Evolutionary conservation across 2,329 filamentous ascomycete genomes (phyloP).

Genomic region (Trichoderma koningii): DNA sequence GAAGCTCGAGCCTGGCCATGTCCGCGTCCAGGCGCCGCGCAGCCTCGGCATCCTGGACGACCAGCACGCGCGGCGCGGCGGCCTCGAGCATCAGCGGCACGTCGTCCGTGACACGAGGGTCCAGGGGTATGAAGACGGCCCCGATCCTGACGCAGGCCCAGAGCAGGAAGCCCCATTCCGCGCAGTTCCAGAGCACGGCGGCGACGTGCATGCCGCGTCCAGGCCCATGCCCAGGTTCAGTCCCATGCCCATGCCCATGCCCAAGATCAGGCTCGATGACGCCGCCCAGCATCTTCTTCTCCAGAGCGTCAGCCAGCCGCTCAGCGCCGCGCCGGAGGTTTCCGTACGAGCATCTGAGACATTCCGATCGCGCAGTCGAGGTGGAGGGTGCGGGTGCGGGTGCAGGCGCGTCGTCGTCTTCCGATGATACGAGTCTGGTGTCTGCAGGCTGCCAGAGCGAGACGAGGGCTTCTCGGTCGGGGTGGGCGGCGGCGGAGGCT

Average conservation of each 20-base stretch:
- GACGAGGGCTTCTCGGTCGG: constrained; percentile 41
- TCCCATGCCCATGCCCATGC: no score
- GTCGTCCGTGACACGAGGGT: constrained; percentile 36
- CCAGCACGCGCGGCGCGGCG: constrained; percentile 36
- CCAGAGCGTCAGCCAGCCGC: constrained; percentile 34
- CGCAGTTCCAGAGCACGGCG: constrained; percentile 42
- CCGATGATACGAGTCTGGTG: constrained; percentile 8
- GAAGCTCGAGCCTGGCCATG: not conserved
- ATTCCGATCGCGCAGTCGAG: constrained; percentile 22
- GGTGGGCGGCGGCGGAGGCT: constrained; percentile 34
- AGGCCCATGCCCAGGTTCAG: constrained; percentile 30
- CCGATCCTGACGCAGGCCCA: constrained; percentile 42
- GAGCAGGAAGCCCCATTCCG: constrained; percentile 44
- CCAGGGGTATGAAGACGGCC: constrained; percentile 42
- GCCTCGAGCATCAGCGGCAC: constrained; percentile 32
- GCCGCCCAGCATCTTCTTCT: not conserved
- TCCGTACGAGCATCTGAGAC: constrained; percentile 39
- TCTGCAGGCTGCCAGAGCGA: constrained; percentile 40
- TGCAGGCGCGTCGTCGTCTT: not conserved
- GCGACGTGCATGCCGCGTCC: constrained; percentile 37
- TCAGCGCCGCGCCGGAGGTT: constrained; percentile 35
- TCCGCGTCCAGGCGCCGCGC: constrained; percentile 29
- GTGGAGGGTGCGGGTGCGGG: not conserved
- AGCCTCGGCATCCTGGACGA: constrained; percentile 38
- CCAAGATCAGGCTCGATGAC: no score